Base-by-base conservation (phyloP, 768 basidiomycete species). In the Terana coerulea region DNA sequence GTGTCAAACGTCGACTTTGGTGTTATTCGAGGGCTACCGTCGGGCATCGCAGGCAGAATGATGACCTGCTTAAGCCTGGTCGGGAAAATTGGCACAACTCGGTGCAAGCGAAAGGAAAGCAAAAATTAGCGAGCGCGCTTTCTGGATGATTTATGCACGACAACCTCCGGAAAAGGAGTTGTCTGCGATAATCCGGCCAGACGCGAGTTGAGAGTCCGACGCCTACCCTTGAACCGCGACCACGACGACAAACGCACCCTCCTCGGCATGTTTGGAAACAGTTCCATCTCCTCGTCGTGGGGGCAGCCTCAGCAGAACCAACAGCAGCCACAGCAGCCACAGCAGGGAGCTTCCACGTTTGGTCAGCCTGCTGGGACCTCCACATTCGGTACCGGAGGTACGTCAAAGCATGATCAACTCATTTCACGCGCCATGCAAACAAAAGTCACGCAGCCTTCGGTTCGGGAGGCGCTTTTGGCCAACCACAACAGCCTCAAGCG, bases 1-100 rank as follows among this genome's bases (percentile, higher is more conserved):
- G 94, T 95, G 64, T 85, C 79, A 66, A 95, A 98, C 0, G 87
- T 88, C 51, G 53, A 45, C 35, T 65, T 59, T 41, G 59, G 14
- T 78, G 75, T 40, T 52, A 69, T 57, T 66, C 71, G 54, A 45
- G 68, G 61, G 26, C 53, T 50, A 45, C 61, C 63, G 63, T 80
- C 79, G 29, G 79, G 77, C 83, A 86, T 86, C 30, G 35, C 47
- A 39, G 39, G 44, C 31, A 49, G 46, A 22, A 36, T n/a, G 17
- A 21, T 29, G 12, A 19, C n/a, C 45, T 11, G n/a, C 12, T 25
- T 47, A 47, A 49, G 21, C 30, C 25, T 42, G 45, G 45, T 19
- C 28, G 19, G 29, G 34, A 22, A 25, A 24, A 34, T 34, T 44
- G 43, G n/a, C 31, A 30, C 12, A 22, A 12, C 30, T 17, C n/a